A percentile compares a stretch with the other conserved stretches of the same genome.
Evolutionary conservation across 2,329 filamentous ascomycete species (phyloP).

Genomic region (Phaeoacremonium minimum): DNA sequence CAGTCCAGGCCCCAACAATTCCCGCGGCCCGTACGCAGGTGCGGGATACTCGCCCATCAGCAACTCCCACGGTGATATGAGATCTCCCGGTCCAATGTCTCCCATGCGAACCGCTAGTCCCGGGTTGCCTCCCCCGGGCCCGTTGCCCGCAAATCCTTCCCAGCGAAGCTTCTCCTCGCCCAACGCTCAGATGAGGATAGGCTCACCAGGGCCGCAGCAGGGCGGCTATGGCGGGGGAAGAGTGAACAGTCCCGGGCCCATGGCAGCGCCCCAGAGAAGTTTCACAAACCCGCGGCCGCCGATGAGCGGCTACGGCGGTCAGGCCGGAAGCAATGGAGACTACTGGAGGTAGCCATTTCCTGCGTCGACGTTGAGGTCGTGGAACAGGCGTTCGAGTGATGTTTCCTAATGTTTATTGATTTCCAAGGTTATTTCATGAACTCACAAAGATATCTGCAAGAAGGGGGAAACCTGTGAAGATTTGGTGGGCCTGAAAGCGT

Average conservation of each 20-base stretch:
- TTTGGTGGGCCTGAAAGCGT: too few species aligned
- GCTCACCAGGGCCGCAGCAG: slow-evolving; percentile 17
- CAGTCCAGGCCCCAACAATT: slow-evolving; percentile 12
- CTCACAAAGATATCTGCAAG: too few species aligned
- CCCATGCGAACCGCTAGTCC: slow-evolving; percentile 1
- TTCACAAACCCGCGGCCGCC: slow-evolving; percentile 9
- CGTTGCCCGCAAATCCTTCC: slow-evolving; percentile 13
- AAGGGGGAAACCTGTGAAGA: too few species aligned
- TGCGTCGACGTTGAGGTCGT: too few species aligned
- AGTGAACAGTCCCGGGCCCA: slow-evolving; percentile 18
- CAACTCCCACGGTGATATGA: slow-evolving; percentile 9
- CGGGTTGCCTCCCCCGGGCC: slow-evolving; percentile 12
- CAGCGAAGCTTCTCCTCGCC: slow-evolving; percentile 22
- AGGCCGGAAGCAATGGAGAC: background rate
- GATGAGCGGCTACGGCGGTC: slow-evolving; percentile 8
- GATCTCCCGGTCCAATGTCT: slow-evolving; percentile 1
- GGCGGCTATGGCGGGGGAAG: slow-evolving; percentile 12
- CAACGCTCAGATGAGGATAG: slow-evolving; percentile 17
- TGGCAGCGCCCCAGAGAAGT: slow-evolving; percentile 16
- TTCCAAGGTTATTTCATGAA: too few species aligned
- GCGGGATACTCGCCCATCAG: slow-evolving; percentile 6
- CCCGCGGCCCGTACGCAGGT: background rate
- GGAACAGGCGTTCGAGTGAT: too few species aligned
- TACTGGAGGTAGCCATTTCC: background rate
- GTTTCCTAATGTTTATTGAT: too few species aligned